These are phyloP conservation scores for Eutrema salsugineum DNA, from an alignment of 441 rosid species.

Conservation along the genomic window DNA sequence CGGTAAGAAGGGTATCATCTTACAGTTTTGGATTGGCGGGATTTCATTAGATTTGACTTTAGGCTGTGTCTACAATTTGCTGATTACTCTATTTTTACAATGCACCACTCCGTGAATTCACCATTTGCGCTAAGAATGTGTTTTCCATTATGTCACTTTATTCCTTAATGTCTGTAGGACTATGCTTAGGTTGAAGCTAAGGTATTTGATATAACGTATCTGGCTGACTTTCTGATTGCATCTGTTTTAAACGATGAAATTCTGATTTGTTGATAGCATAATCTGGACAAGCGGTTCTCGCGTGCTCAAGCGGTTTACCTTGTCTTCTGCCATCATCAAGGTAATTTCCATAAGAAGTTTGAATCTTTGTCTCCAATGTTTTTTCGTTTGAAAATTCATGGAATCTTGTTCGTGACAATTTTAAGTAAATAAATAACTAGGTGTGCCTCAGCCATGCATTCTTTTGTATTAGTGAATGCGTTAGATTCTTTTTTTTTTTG, in stretches of 20 bases:
- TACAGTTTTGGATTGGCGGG: neutral
- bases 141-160: neutral
- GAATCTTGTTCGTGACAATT: neutral
- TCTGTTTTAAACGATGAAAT: neutral
- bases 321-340: slow-evolving; percentile 68
- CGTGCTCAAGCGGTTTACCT: slow-evolving; percentile 79
- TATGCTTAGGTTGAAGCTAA: slow-evolving; percentile 1
- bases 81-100: neutral
- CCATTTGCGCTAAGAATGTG: neutral
- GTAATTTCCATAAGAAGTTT: slow-evolving; percentile 32
- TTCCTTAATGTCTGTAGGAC: neutral
- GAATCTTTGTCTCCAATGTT: neutral
- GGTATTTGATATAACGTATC: neutral
- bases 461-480: neutral
- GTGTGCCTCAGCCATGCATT: neutral
- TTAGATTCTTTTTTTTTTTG: neutral
- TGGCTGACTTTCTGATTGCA: neutral
- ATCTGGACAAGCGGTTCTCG: slow-evolving; percentile 83
- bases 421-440: neutral
- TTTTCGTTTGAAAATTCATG: neutral
- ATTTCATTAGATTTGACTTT: neutral
- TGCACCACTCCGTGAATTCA: neutral
- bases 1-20: slow-evolving; percentile 37
- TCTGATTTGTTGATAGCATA: slow-evolving; percentile 43
- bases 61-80: neutral